A percentile compares a stretch with the other conserved stretches of the same genome.
Conservation (phyloP, 345 rosid species). For the Pistacia atlantica region DNA sequence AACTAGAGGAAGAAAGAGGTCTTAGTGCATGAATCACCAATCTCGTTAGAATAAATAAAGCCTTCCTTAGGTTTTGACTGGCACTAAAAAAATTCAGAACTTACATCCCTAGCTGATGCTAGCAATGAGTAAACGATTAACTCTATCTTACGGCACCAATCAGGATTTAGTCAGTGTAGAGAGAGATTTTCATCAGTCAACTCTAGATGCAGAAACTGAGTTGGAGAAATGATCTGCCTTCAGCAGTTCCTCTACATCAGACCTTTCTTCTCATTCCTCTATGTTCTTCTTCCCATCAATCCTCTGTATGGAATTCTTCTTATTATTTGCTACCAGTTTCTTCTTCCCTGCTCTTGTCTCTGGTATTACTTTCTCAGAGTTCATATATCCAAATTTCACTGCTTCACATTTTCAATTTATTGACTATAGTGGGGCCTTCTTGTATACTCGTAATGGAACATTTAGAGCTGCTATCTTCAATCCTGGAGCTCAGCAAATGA, state of each 20-base stretch:
- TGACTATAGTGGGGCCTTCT: conserved; percentile 59
- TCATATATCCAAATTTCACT: conserved; percentile 62
- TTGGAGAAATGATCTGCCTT: conserved; percentile 29
- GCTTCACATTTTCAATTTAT: conserved; percentile 58
- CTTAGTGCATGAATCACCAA: neutral
- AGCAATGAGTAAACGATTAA: conserved; percentile 22
- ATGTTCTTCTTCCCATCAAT: conserved; percentile 18
- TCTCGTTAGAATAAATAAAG: conserved; percentile 3
- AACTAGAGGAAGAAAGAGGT: neutral
- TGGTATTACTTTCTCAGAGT: conserved; percentile 42
- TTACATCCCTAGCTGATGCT: conserved; percentile 23
- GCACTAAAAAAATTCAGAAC: neutral
- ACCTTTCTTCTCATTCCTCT: conserved; percentile 17
- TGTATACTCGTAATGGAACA: conserved; percentile 53
- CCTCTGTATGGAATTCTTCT: conserved; percentile 47
- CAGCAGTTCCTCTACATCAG: conserved; percentile 15
- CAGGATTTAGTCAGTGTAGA: conserved; percentile 19
- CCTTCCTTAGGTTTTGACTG: conserved; percentile 20
- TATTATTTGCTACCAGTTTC: conserved; percentile 34
- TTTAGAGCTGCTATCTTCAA: conserved; percentile 71
- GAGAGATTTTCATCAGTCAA: conserved; percentile 33
- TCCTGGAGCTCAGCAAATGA: conserved; percentile 38
- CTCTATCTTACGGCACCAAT: conserved; percentile 19
- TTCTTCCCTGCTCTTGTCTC: conserved; percentile 42
- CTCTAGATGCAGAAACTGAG: conserved; percentile 18